phyloP scores from a whole-genome alignment of 2,329 filamentous ascomycete species.

The Nemania sp. region DNA sequence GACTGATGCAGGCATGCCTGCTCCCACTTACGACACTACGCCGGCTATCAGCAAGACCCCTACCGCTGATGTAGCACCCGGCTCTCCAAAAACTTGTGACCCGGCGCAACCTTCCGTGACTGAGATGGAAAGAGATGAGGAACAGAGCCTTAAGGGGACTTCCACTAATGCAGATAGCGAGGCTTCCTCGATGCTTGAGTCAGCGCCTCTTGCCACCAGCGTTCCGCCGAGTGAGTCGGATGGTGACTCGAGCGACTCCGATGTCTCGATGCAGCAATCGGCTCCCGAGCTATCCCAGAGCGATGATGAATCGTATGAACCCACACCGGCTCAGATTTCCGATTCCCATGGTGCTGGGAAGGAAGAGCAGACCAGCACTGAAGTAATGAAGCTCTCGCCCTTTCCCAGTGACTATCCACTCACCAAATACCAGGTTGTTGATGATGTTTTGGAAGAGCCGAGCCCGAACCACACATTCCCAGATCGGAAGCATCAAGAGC shows the following conservation, averaged over 20 bases:
- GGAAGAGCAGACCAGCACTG: slow-evolving; percentile 21
- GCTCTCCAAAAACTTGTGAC: background rate
- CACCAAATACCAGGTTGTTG: slow-evolving; percentile 25
- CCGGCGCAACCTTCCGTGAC: background rate
- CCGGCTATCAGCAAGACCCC: background rate
- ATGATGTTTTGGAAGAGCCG: slow-evolving; percentile 34
- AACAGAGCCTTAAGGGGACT: background rate
- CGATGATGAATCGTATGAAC: slow-evolving; percentile 32
- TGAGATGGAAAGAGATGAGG: background rate
- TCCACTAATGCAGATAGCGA: background rate
- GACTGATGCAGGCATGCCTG: slow-evolving; percentile 1
- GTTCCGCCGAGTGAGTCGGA: slow-evolving; percentile 3
- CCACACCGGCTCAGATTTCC: slow-evolving; percentile 30
- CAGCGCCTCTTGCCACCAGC: background rate
- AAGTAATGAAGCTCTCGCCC: slow-evolving; percentile 28
- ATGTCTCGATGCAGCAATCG: slow-evolving; percentile 30
- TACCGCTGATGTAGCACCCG: background rate
- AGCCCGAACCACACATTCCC: slow-evolving; percentile 23
- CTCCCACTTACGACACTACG: background rate
- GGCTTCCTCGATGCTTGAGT: background rate
- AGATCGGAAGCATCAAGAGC: slow-evolving; percentile 9
- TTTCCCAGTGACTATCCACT: slow-evolving; percentile 13
- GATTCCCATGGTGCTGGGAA: slow-evolving; percentile 21
- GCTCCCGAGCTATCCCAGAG: slow-evolving; percentile 27
- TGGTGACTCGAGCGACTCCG: slow-evolving; percentile 16